Evolutionary conservation across 129 eudicot species (phyloP), one percentile per base, ranked within the genome.

Genomic region (Chrysanthemum lavandulifolium): DNA sequence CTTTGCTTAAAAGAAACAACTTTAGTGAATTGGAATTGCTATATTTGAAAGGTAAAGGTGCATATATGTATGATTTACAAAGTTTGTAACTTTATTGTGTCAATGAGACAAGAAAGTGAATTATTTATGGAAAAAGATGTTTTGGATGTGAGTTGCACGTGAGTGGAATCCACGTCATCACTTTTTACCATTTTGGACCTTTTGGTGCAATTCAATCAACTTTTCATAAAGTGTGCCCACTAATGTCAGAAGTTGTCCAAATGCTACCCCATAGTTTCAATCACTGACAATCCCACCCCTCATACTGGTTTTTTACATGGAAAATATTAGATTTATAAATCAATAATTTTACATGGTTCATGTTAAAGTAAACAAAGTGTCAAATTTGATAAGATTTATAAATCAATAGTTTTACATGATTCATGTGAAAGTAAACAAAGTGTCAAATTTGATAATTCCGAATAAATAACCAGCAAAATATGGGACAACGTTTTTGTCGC

Each of bases 111-210:
- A 64, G 68, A 80, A 75, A 68, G 80, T 71, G 73, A 52, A 59
- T 5, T 25, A 71, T 78, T 61, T 68, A 62, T 69, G 65, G 36
- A 72, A 71, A 75, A 74, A 72, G 71, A 33, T 31, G 77, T 65
- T 75, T 81, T 70, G 73, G 84, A 76, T 55, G 72, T 69, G 80
- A 74, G 67, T 53, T 47, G 80, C 79, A 80, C 76, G 80, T 62
- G 72, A 74, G 78, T 76, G 74, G 84, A 47, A 13, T 73, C 21
- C 81, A 75, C 62, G 63, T 63, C 78, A 69, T 13, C 57, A 69
- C 59, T 23, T 8, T 67, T 80, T 61, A 62, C 50, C 23, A 6
- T 18, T 3, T 18, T 70, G 72, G 68, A 72, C 55, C 58, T 75
- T 81, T 76, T 69, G 76, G 72, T 61, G 25, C 63, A 69, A 70